Evolutionary conservation across 192 early-diverging fungal genomes (phyloP), one percentile per base, ranked within the genome.

Genomic region (Lobosporangium transversale): DNA sequence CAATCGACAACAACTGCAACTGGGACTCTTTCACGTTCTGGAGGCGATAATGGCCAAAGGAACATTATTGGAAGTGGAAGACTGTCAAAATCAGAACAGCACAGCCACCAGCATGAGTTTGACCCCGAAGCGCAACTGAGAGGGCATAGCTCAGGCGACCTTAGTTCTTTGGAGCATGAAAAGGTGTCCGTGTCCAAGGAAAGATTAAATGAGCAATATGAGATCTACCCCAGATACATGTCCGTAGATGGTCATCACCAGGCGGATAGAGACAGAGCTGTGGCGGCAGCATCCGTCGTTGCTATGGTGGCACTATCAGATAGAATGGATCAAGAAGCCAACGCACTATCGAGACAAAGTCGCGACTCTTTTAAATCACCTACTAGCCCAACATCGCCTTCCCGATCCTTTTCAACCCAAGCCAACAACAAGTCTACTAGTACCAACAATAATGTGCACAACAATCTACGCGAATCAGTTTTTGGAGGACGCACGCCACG

Each of bases 401-500:
- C 14, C 17, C 53, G 56, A 33, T 18, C 57, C 20, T 53, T 50
- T 10, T 33, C 57, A 0, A 66, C 48, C 33, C 62, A 66, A 23
- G 40, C 23, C 24, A 56, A 62, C 20, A 58, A 45, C 23, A 44
- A 42, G 23, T n/a, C n/a, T n/a, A 31, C 40, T 21, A n/a, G 27
- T 7, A 44, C 20, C 24, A 55, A 40, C 24, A 21, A 20, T 15
- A 48, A 44, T 7, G 50, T 35, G 17, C 61, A 53, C 30, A 62
- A 29, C 18, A 65, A 60, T 32, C 66, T 76, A 9, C 73, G 73
- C 0, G 73, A 76, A 26, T 76, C 73, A 12, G 73, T 76, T 18
- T 76, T 76, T 67, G 73, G 73, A 36, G 70, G 70, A 55, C 62
- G 70, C 15, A 75, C 70, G 23, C 21, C 58, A 0, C 44, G 64